Evolutionary conservation across 2,329 filamentous ascomycete genomes (phyloP).

Genomic region (Pseudopithomyces maydicus): DNA sequence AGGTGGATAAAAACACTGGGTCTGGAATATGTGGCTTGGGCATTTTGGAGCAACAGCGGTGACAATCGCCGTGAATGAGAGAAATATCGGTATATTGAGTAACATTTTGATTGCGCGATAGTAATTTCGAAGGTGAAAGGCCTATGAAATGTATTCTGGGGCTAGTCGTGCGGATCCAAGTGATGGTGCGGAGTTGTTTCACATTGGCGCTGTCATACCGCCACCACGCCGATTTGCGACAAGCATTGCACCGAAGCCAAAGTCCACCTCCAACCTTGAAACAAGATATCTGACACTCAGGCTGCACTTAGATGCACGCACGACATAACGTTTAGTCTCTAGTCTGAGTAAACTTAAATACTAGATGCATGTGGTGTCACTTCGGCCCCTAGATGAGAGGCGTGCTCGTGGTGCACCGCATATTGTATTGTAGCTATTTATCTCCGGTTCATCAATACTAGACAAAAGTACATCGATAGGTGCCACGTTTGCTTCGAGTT

Average conservation of each 20-base stretch:
- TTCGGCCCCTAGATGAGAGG: too few species aligned
- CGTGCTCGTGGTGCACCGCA: too few species aligned
- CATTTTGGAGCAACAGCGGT: slow-evolving; percentile 17
- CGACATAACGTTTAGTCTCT: too few species aligned
- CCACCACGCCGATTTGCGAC: slow-evolving; percentile 1
- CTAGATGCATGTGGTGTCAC: too few species aligned
- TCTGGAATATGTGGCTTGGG: slow-evolving; percentile 7
- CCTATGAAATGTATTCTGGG: not conserved
- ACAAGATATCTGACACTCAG: too few species aligned
- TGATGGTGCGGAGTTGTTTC: slow-evolving; percentile 12
- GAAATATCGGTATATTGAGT: not conserved
- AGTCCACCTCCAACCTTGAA: too few species aligned
- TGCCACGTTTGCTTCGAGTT: too few species aligned
- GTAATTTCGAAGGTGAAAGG: not conserved
- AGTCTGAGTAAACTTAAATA: too few species aligned
- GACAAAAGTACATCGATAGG: too few species aligned
- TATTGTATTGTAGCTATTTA: too few species aligned
- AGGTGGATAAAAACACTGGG: slow-evolving; percentile 29
- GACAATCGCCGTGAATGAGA: not conserved
- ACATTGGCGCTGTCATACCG: slow-evolving; percentile 2
- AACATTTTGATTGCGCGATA: not conserved
- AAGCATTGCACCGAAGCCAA: not conserved
- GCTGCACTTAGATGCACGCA: too few species aligned
- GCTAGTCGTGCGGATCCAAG: not conserved
- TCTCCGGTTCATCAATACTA: too few species aligned